phyloP scores from a whole-genome alignment of 108 stramenopile species.

The Hondaea fermentalgiana region DNA sequence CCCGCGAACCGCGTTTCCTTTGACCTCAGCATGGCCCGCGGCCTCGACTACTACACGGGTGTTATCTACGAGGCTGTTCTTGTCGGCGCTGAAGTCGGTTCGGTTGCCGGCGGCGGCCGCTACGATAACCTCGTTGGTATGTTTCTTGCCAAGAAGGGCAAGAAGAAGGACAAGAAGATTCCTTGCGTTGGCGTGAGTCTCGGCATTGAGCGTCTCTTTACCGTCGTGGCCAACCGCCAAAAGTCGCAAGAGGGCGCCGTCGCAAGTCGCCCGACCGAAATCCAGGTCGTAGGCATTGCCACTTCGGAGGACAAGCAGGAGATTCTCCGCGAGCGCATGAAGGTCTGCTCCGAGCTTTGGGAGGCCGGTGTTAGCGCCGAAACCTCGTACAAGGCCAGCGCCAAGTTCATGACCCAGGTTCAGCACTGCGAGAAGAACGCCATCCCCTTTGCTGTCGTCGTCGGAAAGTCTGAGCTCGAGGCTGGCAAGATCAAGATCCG shows the following conservation, averaged over 20 bases:
- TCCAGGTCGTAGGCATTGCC: constrained; percentile 63
- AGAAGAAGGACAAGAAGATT: constrained; percentile 50
- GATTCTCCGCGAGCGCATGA: constrained; percentile 60
- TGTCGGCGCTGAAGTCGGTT: constrained; percentile 64
- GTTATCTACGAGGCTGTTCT: constrained; percentile 83
- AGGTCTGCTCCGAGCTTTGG: constrained; percentile 67
- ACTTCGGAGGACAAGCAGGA: constrained; percentile 60
- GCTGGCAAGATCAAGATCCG: constrained; percentile 70
- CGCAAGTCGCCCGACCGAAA: constrained; percentile 24
- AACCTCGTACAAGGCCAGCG: constrained; percentile 66
- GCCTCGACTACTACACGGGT: constrained; percentile 87
- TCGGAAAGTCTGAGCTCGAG: constrained; percentile 72
- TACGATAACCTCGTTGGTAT: constrained; percentile 85
- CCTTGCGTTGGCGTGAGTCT: constrained; percentile 83
- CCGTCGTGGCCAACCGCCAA: constrained; percentile 70
- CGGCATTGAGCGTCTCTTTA: constrained; percentile 82
- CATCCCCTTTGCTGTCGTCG: constrained; percentile 75
- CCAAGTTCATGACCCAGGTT: constrained; percentile 70
- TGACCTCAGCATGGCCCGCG: constrained; percentile 75
- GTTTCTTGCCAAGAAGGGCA: constrained; percentile 43
- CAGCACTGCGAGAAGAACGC: constrained; percentile 63
- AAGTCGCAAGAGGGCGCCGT: constrained; percentile 52
- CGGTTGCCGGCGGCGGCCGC: constrained; percentile 79
- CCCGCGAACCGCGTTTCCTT: constrained; percentile 59
- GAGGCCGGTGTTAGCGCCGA: constrained; percentile 69